A percentile compares a stretch with the other conserved stretches of the same genome.
Evolutionary conservation across 768 basidiomycete species (phyloP).

Genomic region (Dioszegia crocea): DNA sequence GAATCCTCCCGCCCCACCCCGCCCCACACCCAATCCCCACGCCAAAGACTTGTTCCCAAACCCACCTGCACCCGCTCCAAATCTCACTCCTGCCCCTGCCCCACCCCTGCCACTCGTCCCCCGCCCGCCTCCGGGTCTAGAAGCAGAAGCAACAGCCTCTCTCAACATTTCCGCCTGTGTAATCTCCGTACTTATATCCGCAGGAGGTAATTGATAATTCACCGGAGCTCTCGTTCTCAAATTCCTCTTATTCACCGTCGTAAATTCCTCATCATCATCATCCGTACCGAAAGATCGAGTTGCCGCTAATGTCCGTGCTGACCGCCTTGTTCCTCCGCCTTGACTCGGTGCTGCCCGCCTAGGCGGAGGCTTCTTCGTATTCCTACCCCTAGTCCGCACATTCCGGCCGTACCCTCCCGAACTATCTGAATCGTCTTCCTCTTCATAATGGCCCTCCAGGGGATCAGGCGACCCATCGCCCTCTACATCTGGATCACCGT

Average conservation of each 20-base stretch:
- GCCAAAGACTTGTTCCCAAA: neutral
- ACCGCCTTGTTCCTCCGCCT: neutral
- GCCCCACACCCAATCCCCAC: slow-evolving; percentile 14
- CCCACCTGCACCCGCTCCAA: slow-evolving; percentile 17
- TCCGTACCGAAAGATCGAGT: neutral
- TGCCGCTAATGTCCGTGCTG: neutral
- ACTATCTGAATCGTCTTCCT: slow-evolving; percentile 18
- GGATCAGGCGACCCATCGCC: slow-evolving; percentile 23
- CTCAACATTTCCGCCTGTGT: neutral
- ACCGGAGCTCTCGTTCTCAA: slow-evolving; percentile 18
- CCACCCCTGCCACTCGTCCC: slow-evolving; percentile 21
- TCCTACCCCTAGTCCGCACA: neutral
- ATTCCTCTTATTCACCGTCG: slow-evolving; percentile 1
- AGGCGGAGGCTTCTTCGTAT: no score
- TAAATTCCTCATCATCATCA: neutral
- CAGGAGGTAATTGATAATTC: slow-evolving; percentile 35
- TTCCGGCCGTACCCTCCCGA: neutral
- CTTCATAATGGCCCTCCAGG: slow-evolving; percentile 12
- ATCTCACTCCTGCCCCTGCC: slow-evolving; percentile 8
- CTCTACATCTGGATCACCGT: slow-evolving; percentile 5
- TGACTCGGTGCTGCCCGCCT: neutral
- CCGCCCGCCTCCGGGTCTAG: slow-evolving; percentile 20
- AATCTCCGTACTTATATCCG: slow-evolving; percentile 29
- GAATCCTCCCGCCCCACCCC: slow-evolving; percentile 33
- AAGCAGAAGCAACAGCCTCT: neutral